These are phyloP conservation scores for Penicillium sp. DNA, from an alignment of 2,329 filamentous ascomycete genomes.

Conservation along the genomic window DNA sequence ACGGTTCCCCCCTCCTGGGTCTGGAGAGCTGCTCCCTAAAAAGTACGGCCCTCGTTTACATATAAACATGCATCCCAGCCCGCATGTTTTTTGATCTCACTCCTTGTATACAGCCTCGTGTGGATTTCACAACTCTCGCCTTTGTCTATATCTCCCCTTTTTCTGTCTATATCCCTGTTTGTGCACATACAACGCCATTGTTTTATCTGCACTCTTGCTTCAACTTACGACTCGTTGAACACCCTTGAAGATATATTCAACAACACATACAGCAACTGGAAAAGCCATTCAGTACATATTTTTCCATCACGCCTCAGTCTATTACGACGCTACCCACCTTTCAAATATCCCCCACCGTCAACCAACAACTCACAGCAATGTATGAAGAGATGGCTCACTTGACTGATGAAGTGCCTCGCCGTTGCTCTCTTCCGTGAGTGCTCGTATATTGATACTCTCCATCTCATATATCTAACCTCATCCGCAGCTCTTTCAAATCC, in stretches of 20 bases:
- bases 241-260: conserved; percentile 7
- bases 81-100: conserved; percentile 26
- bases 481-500: conserved; percentile 21
- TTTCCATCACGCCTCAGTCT: conserved; percentile 1
- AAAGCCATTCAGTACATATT: conserved; percentile 18
- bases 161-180: conserved; percentile 12
- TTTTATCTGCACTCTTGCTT: conserved; percentile 3
- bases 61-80: conserved; percentile 40
- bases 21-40: conserved; percentile 11
- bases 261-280: not conserved
- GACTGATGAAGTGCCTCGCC: conserved; percentile 32
- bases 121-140: conserved; percentile 19
- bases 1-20: conserved; percentile 28
- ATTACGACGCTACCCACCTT: conserved; percentile 13
- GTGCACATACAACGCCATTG: conserved; percentile 23
- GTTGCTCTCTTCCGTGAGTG: conserved; percentile 41
- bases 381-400: conserved; percentile 35
- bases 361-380: conserved; percentile 24
- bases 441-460: not conserved
- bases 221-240: conserved; percentile 1
- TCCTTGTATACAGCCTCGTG: conserved; percentile 30
- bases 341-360: conserved; percentile 6
- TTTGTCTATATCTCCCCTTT: conserved; percentile 16
- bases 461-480: conserved; percentile 1
- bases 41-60: conserved; percentile 23